phyloP scores from a whole-genome alignment of 768 basidiomycete species.

The Serendipita sp. region DNA sequence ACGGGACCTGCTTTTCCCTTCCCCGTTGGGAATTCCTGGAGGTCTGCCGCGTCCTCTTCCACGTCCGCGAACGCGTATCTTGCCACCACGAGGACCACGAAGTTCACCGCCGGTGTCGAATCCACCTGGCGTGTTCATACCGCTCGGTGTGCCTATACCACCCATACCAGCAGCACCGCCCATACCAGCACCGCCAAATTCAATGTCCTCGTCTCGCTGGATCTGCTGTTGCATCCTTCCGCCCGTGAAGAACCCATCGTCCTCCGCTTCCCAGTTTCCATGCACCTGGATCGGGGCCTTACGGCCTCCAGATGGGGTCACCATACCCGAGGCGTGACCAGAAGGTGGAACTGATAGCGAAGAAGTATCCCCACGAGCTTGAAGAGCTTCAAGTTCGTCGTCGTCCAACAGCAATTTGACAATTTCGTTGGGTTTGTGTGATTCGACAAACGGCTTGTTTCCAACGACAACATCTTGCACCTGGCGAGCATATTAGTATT shows the following conservation, averaged over 20 bases:
- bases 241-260: slow-evolving; percentile 4
- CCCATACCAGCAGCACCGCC: not conserved
- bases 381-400: slow-evolving; percentile 51
- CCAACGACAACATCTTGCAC: slow-evolving; percentile 99
- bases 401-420: slow-evolving; percentile 89
- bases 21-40: not conserved
- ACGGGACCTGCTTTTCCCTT: not conserved
- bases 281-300: not conserved
- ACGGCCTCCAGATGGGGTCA: not conserved
- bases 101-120: not conserved
- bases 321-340: slow-evolving; percentile 11
- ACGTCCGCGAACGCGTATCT: not conserved
- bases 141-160: not conserved
- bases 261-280: slow-evolving; percentile 3
- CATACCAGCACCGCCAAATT: slow-evolving; percentile 2
- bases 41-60: not conserved
- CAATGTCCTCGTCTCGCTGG: not conserved
- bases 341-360: slow-evolving; percentile 17
- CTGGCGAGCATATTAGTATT: slow-evolving; percentile 25
- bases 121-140: slow-evolving; percentile 3
- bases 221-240: not conserved
- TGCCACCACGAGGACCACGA: not conserved
- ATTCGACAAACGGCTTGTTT: slow-evolving; percentile 86
- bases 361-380: not conserved
- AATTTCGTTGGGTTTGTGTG: slow-evolving; percentile 90